These are phyloP conservation scores for Areca catechu DNA, from an alignment of 176 grass and related monocot genomes.

Conservation along the genomic window DNA sequence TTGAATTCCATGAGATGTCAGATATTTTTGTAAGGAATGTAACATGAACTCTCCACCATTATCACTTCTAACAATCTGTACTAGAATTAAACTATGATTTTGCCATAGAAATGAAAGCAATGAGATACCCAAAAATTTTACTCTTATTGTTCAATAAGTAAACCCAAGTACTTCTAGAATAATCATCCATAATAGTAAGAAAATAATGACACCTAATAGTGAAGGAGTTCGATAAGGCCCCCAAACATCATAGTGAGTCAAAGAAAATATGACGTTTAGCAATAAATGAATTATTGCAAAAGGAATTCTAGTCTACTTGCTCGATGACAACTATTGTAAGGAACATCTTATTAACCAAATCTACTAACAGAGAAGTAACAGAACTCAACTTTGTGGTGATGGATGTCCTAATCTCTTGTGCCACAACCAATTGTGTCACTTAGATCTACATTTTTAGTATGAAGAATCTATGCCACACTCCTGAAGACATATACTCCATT, in stretches of 20 bases:
- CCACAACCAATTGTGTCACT: too few species aligned
- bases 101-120: not conserved
- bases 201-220: not conserved
- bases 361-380: too few species aligned
- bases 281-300: not conserved
- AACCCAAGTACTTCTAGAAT: not conserved
- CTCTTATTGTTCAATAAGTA: not conserved
- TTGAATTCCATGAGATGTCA: not conserved
- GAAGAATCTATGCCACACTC: too few species aligned
- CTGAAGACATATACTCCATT: too few species aligned
- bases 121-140: not conserved
- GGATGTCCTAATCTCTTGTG: too few species aligned
- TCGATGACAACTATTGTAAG: not conserved
- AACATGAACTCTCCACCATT: not conserved
- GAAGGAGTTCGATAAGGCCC: not conserved
- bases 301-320: not conserved
- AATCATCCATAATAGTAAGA: not conserved
- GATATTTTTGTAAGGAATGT: not conserved
- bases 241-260: not conserved
- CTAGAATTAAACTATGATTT: not conserved
- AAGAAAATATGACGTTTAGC: not conserved
- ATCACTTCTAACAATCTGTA: not conserved
- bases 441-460: too few species aligned
- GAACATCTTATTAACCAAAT: not conserved
- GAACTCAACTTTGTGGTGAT: too few species aligned